A percentile compares a stretch with the other conserved stretches of the same genome.
phyloP scores from a whole-genome alignment of 495 filamentous ascomycete genomes.

The Podospora fimiseda region DNA sequence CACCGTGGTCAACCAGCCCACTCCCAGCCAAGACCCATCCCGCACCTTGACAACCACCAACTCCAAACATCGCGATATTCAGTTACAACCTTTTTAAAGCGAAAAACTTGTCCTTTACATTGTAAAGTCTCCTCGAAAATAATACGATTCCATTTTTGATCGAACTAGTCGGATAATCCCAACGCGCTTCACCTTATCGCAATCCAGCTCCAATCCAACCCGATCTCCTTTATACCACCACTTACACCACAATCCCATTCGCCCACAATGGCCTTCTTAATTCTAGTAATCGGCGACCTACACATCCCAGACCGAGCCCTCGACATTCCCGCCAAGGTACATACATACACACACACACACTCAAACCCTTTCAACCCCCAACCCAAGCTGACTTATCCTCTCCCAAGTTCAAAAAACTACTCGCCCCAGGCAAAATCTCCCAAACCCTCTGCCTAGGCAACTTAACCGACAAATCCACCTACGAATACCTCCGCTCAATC shows the following conservation, averaged over 20 bases:
- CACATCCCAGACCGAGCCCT: conserved; percentile 93
- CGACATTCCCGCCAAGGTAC: conserved; percentile 86
- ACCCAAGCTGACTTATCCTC: neutral
- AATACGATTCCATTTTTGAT: too few species aligned
- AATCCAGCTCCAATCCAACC: neutral
- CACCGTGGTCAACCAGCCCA: conserved; percentile 1
- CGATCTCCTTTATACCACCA: neutral
- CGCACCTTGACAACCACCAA: too few species aligned
- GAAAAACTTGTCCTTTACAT: too few species aligned
- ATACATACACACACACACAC: neutral
- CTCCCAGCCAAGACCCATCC: neutral
- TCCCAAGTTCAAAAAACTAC: conserved; percentile 89
- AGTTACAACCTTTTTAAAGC: too few species aligned
- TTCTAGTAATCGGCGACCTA: conserved; percentile 91
- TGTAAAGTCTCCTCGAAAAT: too few species aligned
- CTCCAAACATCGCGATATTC: too few species aligned
- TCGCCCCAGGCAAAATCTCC: conserved; percentile 94
- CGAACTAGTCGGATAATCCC: too few species aligned
- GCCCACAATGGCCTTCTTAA: conserved; percentile 42
- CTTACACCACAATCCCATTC: neutral
- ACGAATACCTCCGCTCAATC: conserved; percentile 87
- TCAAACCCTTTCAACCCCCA: neutral
- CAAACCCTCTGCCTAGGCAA: conserved; percentile 97
- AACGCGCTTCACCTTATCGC: too few species aligned
- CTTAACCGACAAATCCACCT: conserved; percentile 88